Evolutionary conservation across 768 basidiomycete species (phyloP).

Genomic region (Porphyrellus cyaneotinctus): DNA sequence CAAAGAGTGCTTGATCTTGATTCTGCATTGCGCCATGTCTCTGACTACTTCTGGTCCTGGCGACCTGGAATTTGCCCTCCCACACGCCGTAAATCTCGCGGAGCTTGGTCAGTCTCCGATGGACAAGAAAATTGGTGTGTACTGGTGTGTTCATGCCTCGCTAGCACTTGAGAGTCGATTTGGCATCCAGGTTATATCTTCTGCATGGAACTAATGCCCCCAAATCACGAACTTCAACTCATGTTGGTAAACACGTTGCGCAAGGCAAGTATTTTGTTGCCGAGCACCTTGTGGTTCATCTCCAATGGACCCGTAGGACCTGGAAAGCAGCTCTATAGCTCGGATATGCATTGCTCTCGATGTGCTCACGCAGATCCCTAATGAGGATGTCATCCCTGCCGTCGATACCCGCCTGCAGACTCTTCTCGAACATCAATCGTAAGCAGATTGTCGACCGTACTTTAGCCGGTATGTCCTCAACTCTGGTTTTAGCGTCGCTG

Average conservation of each 20-base stretch:
- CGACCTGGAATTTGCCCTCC: conserved; percentile 67
- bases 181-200: conserved; percentile 64
- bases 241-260: conserved; percentile 86
- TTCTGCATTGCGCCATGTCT: conserved; percentile 65
- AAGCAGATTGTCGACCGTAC: conserved; percentile 41
- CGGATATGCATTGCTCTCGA: conserved; percentile 72
- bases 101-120: conserved; percentile 58
- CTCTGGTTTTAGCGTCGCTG: conserved; percentile 40
- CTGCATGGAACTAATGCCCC: conserved; percentile 68
- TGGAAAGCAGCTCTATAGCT: conserved; percentile 54
- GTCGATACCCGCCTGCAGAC: conserved; percentile 61
- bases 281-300: background rate
- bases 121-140: conserved; percentile 65
- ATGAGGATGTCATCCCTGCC: conserved; percentile 70
- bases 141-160: background rate
- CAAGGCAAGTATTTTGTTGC: conserved; percentile 46
- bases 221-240: conserved; percentile 63
- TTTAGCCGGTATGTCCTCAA: conserved; percentile 1
- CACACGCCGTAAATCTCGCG: conserved; percentile 72
- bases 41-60: conserved; percentile 39
- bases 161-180: background rate
- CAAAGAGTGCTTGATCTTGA: conserved; percentile 61
- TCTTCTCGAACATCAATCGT: conserved; percentile 73
- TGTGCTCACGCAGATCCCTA: conserved; percentile 56
- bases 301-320: conserved; percentile 48